phyloP scores from a whole-genome alignment of 2,329 filamentous ascomycete species.

The Penicillium sp. region DNA sequence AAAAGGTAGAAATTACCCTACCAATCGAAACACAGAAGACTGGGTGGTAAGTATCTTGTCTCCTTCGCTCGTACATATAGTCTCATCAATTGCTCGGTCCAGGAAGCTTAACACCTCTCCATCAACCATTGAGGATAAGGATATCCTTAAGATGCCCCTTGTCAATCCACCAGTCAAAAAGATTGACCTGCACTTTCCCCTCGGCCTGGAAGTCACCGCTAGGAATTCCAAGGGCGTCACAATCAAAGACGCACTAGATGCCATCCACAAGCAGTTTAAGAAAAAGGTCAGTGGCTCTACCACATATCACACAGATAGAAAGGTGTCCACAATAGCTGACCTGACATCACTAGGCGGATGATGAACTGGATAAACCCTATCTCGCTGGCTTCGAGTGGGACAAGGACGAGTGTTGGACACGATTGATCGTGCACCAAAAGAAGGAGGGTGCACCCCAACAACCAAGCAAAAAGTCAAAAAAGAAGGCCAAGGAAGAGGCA shows the following conservation, averaged over 20 bases:
- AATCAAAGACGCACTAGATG: constrained; percentile 93
- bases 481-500: constrained; percentile 39
- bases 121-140: constrained; percentile 73
- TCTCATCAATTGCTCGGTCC: constrained; percentile 1
- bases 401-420: constrained; percentile 85
- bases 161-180: constrained; percentile 83
- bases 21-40: constrained; percentile 40
- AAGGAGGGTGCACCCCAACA: constrained; percentile 55
- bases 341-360: constrained; percentile 66
- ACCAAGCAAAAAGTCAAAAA: constrained; percentile 60
- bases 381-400: constrained; percentile 97
- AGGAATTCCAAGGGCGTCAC: constrained; percentile 93
- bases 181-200: constrained; percentile 88
- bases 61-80: not conserved
- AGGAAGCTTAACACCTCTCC: constrained; percentile 96
- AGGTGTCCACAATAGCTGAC: constrained; percentile 1
- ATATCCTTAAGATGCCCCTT: constrained; percentile 77
- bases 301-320: not conserved
- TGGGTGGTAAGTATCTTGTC: constrained; percentile 29
- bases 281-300: constrained; percentile 69
- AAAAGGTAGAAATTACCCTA: constrained; percentile 34
- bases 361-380: constrained; percentile 84
- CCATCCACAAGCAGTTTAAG: constrained; percentile 94
- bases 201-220: constrained; percentile 83
- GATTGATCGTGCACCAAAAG: constrained; percentile 81